phyloP scores from a whole-genome alignment of 176 grass and related monocot genomes.

The Oryza coarctata region DNA sequence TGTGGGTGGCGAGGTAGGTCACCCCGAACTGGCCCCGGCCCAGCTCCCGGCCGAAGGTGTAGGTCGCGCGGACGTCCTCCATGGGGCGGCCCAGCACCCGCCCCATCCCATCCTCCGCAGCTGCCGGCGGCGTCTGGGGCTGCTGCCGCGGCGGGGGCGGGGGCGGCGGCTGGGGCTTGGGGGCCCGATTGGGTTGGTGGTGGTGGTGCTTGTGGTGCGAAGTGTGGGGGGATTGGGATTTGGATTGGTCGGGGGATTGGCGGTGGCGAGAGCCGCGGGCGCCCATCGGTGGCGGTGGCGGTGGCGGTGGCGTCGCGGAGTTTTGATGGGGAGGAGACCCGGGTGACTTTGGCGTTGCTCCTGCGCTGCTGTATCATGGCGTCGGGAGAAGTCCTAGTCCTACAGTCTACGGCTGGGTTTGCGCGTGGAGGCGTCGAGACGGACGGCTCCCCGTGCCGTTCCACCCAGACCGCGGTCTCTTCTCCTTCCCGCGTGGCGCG shows the following conservation, averaged over 20 bases:
- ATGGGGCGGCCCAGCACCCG: slow-evolving; percentile 65
- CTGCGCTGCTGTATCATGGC: no score
- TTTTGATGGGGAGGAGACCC: not conserved
- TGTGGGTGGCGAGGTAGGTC: slow-evolving; percentile 86
- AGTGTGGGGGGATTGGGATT: no score
- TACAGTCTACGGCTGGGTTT: no score
- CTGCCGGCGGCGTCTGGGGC: not conserved
- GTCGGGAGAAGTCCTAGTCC: no score
- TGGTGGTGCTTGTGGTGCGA: not conserved
- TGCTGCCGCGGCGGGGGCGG: not conserved
- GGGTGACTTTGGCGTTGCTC: no score
- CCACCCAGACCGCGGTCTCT: no score
- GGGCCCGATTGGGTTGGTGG: slow-evolving; percentile 28
- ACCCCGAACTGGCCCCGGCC: slow-evolving; percentile 90
- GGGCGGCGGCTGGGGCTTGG: not conserved
- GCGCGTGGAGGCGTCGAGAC: no score
- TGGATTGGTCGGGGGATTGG: not conserved
- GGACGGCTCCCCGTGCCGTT: no score
- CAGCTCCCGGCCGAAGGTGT: slow-evolving; percentile 82
- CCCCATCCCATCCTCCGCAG: slow-evolving; percentile 15
- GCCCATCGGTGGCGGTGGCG: slow-evolving; percentile 45
- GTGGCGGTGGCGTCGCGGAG: slow-evolving; percentile 43
- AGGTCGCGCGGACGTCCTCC: slow-evolving; percentile 72
- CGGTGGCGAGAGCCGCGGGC: slow-evolving; percentile 67
- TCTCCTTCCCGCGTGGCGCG: no score